Evolutionary conservation across 2,329 filamentous ascomycete genomes (phyloP).

Genomic region (Hypoxylon sp.): DNA sequence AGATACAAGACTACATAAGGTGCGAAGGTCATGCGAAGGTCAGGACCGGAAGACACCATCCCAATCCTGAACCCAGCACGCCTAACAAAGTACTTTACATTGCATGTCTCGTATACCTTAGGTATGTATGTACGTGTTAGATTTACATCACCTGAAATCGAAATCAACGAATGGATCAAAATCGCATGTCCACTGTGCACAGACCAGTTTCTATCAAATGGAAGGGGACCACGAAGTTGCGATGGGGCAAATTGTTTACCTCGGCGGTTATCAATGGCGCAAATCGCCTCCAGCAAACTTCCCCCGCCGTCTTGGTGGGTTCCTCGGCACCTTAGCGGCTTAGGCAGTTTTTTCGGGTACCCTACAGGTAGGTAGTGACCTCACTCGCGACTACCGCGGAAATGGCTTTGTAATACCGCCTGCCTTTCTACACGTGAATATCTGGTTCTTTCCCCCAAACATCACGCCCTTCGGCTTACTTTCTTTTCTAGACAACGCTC

Average conservation of each 20-base stretch:
- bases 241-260: constrained; percentile 32
- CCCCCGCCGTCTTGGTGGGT: constrained; percentile 7
- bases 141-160: background rate
- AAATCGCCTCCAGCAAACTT: constrained; percentile 10
- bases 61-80: too few relatives aligned
- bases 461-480: background rate
- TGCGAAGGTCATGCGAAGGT: too few relatives aligned
- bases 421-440: constrained; percentile 9
- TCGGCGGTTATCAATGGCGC: constrained; percentile 28
- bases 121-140: background rate
- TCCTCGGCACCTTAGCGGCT: constrained; percentile 40
- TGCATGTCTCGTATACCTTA: background rate
- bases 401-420: constrained; percentile 31
- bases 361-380: constrained; percentile 24
- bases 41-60: too few relatives aligned
- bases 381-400: constrained; percentile 10
- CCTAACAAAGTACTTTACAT: background rate
- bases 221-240: constrained; percentile 37
- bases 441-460: background rate
- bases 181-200: constrained; percentile 10
- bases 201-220: constrained; percentile 28
- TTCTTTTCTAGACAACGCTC: background rate
- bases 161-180: background rate
- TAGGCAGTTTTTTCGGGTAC: constrained; percentile 25
- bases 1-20: too few relatives aligned